Base-by-base conservation (phyloP, 208 protist species). In the Trypanosoma cruzi region DNA sequence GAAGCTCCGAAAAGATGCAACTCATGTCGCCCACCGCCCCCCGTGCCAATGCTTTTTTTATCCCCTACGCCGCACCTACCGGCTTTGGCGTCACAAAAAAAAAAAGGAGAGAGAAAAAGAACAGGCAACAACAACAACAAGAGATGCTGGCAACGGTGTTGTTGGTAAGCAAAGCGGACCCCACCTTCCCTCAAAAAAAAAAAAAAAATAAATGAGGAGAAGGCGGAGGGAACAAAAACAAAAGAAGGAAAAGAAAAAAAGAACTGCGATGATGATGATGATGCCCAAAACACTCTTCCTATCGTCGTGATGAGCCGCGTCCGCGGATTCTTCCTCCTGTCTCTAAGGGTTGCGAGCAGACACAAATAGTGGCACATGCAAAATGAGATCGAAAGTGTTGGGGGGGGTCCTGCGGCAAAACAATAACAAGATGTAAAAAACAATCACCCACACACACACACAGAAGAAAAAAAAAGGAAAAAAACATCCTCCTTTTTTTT, bases 1-100 rank as follows among this genome's bases (percentile, higher is more conserved):
- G 63, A 46, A 84, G 69, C 18, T 73, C 77, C 14, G 64, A 69
- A 36, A 75, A 81, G 37, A 75, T 70, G 56, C 68, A 75, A 42
- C 75, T 81, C 85, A 90, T 90, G 10, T 0, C 20, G 7, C 48
- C 18, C 48, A 44, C 13, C 5, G n/a, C n/a, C n/a, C n/a, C n/a
- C n/a, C n/a, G n/a, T n/a, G n/a, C n/a, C n/a, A n/a, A n/a, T n/a
- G n/a, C n/a, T n/a, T n/a, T n/a, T n/a, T n/a, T 68, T 29, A 50
- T 60, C 18, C 24, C 13, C 36, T 31, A 32, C 29, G 14, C 40
- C 16, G 14, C 29, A 18, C 40, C 54, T 44, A 26, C 11, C 16
- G 62, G 26, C 4, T 65, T 29, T 18, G 18, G 10, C 37, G 20
- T 13, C 28, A 62, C 5, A 32, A 52, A 50, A 14, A 70, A 49